Percentiles rank a stretch among this genome's conserved stretches.
Conservation (phyloP, 257 asterid species). For the Nicotiana noctiflora region DNA sequence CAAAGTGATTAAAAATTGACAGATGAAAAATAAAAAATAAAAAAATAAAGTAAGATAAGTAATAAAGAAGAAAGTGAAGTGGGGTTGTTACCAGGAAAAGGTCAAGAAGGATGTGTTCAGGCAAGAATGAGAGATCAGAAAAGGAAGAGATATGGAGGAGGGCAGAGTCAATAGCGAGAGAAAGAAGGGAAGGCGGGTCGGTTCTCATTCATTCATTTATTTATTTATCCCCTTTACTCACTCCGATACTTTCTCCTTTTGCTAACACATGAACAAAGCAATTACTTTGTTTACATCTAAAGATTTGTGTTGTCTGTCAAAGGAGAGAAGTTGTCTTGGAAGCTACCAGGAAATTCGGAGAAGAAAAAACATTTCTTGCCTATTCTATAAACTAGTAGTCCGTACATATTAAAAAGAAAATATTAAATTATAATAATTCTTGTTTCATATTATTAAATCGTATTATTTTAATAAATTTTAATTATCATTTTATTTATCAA, state of each 20-base stretch:
- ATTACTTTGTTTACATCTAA: slow-evolving; percentile 6
- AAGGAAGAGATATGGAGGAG: slow-evolving; percentile 41
- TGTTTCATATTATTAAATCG: too few relatives aligned
- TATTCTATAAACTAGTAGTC: too few relatives aligned
- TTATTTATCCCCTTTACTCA: background rate
- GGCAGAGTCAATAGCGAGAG: slow-evolving; percentile 75
- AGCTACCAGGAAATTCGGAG: background rate
- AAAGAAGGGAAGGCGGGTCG: slow-evolving; percentile 65
- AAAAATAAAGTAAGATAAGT: background rate
- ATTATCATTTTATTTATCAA: too few relatives aligned
- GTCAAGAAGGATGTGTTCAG: slow-evolving; percentile 73
- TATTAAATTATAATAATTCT: too few relatives aligned
- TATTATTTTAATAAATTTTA: too few relatives aligned
- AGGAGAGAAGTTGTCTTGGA: background rate
- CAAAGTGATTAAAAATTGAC: background rate
- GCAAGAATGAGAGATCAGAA: slow-evolving; percentile 78
- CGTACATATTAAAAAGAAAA: too few relatives aligned
- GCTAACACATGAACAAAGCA: slow-evolving; percentile 8
- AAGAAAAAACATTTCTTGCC: too few relatives aligned
- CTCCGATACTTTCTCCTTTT: slow-evolving; percentile 35
- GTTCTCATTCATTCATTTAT: slow-evolving; percentile 53
- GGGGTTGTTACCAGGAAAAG: slow-evolving; percentile 51
- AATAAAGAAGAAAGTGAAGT: background rate
- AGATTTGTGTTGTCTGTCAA: background rate
- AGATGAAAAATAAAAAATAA: background rate